Evolutionary conservation across 2,329 filamentous ascomycete species (phyloP), one percentile per base, ranked within the genome.

Genomic region (Ramichloridium luteum): DNA sequence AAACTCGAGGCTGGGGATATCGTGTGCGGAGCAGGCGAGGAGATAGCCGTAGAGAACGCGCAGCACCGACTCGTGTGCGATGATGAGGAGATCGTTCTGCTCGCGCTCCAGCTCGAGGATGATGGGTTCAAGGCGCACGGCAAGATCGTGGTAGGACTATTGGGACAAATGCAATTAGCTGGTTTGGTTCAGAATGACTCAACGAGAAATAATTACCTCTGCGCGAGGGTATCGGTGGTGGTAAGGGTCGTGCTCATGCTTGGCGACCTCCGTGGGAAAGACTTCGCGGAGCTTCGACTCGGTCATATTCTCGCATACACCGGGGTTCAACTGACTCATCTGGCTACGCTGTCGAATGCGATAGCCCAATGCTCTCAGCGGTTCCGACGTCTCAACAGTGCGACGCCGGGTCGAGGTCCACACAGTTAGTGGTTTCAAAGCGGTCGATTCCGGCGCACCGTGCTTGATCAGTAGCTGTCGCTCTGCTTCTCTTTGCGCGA

Each of bases 101-200:
- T 98, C 90, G 26, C 90, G 78, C 62, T 98, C 90, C 10, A 98
- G 72, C 56, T 98, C 90, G 16, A 98, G 72, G 51, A 98, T 98
- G 50, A 98, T 93, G 25, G 90, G 92, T 55, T 98, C 90, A 28
- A 98, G 74, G 13, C 90, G 82, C 37, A 98, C 90, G n/a, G 90
- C 90, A 26, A 98, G 75, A 52, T 98, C 90, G 55, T 98, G 90
- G 58, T 98, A 98, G 6, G 88, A 96, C 81, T 93, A n/a, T 23
- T 23, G 37, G 14, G 29, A 30, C 4, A 33, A 3, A 25, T 8
- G 11, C 31, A 39, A 12, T 3, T 16, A 42, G 32, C 13, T 32
- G 28, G n/a, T 23, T 9, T 23, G 20, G 20, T 5, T 11, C 9
- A 27, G 17, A 17, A 18, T 15, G 1, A 14, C 8, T 8, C n/a